phyloP scores from a whole-genome alignment of 768 basidiomycete species.

The Roridomyces roridus region DNA sequence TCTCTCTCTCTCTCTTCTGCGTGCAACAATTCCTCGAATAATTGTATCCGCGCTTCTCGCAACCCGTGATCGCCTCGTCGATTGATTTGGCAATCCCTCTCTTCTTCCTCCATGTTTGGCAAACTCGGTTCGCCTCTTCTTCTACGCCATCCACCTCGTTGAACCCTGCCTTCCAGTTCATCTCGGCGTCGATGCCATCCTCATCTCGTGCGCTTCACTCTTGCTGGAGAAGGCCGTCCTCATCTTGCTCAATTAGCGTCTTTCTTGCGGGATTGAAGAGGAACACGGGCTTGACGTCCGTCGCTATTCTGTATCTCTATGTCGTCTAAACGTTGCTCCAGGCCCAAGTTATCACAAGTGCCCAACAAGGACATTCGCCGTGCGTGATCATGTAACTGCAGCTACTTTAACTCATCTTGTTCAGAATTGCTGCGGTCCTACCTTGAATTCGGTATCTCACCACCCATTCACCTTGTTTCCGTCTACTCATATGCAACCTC shows the following conservation, averaged over 20 bases:
- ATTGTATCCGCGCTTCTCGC: too few relatives aligned
- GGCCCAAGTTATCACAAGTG: conserved; percentile 76
- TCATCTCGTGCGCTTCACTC: conserved; percentile 70
- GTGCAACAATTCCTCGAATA: too few relatives aligned
- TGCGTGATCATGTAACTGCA: conserved; percentile 48
- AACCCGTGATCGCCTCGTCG: too few relatives aligned
- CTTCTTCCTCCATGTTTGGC: conserved; percentile 56
- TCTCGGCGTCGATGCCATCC: conserved; percentile 76
- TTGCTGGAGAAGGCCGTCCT: conserved; percentile 53
- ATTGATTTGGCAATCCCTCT: too few relatives aligned
- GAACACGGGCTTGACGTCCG: conserved; percentile 86
- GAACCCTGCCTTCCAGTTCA: conserved; percentile 48
- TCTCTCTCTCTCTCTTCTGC: too few relatives aligned
- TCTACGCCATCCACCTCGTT: not conserved
- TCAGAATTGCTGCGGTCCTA: conserved; percentile 77
- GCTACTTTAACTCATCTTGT: not conserved
- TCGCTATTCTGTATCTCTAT: conserved; percentile 12
- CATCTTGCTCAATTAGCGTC: conserved; percentile 49
- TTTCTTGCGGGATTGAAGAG: conserved; percentile 86
- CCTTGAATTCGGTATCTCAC: conserved; percentile 73
- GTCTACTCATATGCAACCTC: conserved; percentile 16
- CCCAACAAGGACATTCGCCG: conserved; percentile 90
- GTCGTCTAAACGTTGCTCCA: conserved; percentile 31
- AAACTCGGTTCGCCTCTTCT: conserved; percentile 49
- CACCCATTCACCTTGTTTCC: not conserved